Evolutionary conservation across 139 green algal species (phyloP).

Genomic region (Micractinium sp.): DNA sequence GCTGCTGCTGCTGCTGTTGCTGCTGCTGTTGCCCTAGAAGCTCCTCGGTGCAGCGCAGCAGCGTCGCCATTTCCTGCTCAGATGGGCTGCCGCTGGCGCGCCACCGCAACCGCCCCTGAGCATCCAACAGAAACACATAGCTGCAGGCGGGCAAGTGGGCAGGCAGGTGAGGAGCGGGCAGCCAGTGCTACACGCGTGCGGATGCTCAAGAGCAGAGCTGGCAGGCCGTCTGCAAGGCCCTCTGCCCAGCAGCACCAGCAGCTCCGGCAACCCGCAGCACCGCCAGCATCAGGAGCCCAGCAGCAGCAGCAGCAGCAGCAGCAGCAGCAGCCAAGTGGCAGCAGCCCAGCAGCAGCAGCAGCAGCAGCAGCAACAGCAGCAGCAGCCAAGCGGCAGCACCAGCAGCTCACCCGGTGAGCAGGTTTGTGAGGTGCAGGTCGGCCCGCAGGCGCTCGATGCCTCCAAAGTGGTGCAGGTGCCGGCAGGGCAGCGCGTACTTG

Average conservation of each 20-base stretch:
- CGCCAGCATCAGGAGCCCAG: no score
- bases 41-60: conserved; percentile 30
- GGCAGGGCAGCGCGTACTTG: conserved; percentile 29
- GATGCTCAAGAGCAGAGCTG: no score
- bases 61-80: conserved; percentile 10
- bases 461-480: conserved; percentile 49
- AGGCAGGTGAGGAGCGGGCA: background rate
- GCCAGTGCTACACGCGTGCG: no score
- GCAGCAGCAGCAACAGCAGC: background rate
- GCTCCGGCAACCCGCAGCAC: no score
- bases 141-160: background rate
- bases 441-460: conserved; percentile 29
- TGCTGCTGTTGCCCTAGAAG: background rate
- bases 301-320: no score
- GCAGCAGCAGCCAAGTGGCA: background rate
- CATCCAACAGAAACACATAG: conserved; percentile 45
- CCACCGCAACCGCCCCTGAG: conserved; percentile 33
- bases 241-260: background rate
- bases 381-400: background rate
- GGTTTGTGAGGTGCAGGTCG: conserved; percentile 54
- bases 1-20: conserved; percentile 3
- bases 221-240: background rate
- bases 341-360: background rate
- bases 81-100: conserved; percentile 37
- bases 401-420: conserved; percentile 49